Conservation (phyloP, 148 eudicot genomes). For the Polygonum maritimum region DNA sequence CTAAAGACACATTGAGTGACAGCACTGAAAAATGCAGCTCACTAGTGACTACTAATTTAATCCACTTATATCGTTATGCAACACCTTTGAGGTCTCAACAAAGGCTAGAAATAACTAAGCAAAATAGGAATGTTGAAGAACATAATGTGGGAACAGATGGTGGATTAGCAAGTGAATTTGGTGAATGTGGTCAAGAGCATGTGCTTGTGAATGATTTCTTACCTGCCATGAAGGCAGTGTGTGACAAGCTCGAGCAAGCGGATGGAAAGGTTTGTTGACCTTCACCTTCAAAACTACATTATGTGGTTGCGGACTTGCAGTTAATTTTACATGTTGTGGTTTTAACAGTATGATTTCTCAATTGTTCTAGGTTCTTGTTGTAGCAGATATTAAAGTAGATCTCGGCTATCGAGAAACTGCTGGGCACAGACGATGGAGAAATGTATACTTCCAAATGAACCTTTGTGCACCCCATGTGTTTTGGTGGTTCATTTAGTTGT, state of each 20-base stretch:
- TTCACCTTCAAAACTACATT: background rate
- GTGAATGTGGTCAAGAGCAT: slow-evolving; percentile 45
- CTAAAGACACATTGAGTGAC: slow-evolving; percentile 41
- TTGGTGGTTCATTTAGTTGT: background rate
- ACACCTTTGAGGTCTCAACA: slow-evolving; percentile 73
- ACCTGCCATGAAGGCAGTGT: slow-evolving; percentile 70
- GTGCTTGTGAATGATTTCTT: slow-evolving; percentile 69
- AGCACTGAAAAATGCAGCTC: slow-evolving; percentile 39
- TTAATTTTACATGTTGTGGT: background rate
- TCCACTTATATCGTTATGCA: slow-evolving; percentile 80
- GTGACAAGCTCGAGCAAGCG: slow-evolving; percentile 85
- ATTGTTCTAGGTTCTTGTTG: slow-evolving; percentile 68
- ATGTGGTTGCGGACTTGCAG: background rate
- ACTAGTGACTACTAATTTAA: slow-evolving; percentile 65
- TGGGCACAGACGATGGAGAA: slow-evolving; percentile 95
- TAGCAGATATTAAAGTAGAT: slow-evolving; percentile 68
- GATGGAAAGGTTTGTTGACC: slow-evolving; percentile 52
- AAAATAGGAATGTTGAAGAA: slow-evolving; percentile 36
- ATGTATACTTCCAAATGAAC: slow-evolving; percentile 32
- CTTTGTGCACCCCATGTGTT: background rate
- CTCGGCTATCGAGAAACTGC: slow-evolving; percentile 61
- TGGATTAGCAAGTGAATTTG: slow-evolving; percentile 26
- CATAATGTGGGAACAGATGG: slow-evolving; percentile 24
- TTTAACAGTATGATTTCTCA: background rate
- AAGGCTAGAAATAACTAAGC: slow-evolving; percentile 76